Conservation (phyloP, 768 basidiomycete genomes). For the Leccinum ochraceum region DNA sequence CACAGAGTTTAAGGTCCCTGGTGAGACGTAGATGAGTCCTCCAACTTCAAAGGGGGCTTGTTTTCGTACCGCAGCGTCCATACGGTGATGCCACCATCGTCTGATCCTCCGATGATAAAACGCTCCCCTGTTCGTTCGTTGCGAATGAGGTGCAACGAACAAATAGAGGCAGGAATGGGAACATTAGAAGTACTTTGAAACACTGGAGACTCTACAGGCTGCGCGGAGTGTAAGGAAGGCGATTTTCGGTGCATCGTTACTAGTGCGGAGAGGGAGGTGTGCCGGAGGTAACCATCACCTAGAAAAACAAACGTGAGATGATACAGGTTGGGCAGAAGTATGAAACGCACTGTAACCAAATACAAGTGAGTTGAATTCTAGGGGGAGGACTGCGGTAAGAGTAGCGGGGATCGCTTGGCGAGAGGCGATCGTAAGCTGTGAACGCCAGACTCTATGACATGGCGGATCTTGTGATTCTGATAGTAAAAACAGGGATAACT, state of each 20-base stretch:
- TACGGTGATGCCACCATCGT: conserved; percentile 75
- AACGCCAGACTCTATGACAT: conserved; percentile 24
- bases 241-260: conserved; percentile 1
- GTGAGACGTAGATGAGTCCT: conserved; percentile 1
- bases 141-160: conserved; percentile 52
- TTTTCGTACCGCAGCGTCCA: conserved; percentile 65
- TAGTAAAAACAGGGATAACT: conserved; percentile 17
- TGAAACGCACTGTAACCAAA: conserved; percentile 60
- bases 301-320: conserved; percentile 1
- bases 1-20: conserved; percentile 66
- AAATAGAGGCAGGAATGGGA: conserved; percentile 46
- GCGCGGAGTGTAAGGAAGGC: conserved; percentile 4
- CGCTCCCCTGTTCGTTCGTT: conserved; percentile 61
- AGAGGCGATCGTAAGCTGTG: conserved; percentile 7
- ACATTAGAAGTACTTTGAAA: conserved; percentile 45
- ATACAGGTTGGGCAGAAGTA: neutral
- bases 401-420: conserved; percentile 8
- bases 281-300: conserved; percentile 58
- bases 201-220: conserved; percentile 4
- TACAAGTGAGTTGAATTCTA: conserved; percentile 59
- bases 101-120: conserved; percentile 70
- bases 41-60: neutral
- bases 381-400: conserved; percentile 48
- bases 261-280: conserved; percentile 45
- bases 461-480: conserved; percentile 9